These are phyloP conservation scores for Elaeagnus macrophylla DNA, from an alignment of 306 rosid genomes.

Conservation along the genomic window DNA sequence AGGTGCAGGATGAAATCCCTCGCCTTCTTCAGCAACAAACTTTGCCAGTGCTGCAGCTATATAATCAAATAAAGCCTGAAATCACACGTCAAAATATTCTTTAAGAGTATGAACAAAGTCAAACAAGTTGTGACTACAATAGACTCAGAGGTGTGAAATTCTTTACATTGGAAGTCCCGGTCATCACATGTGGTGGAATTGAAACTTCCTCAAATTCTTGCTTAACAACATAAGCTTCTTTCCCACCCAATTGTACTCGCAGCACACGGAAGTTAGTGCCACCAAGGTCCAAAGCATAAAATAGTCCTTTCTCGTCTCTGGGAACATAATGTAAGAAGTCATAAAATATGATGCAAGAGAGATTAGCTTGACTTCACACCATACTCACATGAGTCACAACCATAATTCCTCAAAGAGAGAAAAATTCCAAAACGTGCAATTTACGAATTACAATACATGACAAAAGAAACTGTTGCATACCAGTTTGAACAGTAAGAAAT, in stretches of 20 bases:
- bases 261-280: conserved; percentile 92
- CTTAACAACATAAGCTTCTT: conserved; percentile 45
- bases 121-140: conserved; percentile 9
- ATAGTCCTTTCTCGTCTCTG: conserved; percentile 84
- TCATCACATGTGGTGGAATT: conserved; percentile 92
- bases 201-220: conserved; percentile 70
- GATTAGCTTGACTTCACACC: too few species aligned
- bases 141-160: conserved; percentile 23
- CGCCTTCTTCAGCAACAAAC: conserved; percentile 75
- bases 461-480: too few species aligned
- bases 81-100: conserved; percentile 20
- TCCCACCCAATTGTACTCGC: conserved; percentile 88
- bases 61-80: conserved; percentile 81
- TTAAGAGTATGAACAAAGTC: conserved; percentile 14
- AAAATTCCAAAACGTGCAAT: too few species aligned
- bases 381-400: too few species aligned
- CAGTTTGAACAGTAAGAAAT: too few species aligned
- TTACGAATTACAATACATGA: too few species aligned
- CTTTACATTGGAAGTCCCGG: conserved; percentile 68
- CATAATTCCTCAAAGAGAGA: too few species aligned
- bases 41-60: conserved; percentile 69
- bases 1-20: conserved; percentile 61
- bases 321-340: conserved; percentile 11
- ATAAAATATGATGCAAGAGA: not conserved
- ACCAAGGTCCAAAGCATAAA: conserved; percentile 94